These are phyloP conservation scores for Sarocladium oryzae DNA, from an alignment of 2,329 filamentous ascomycete species.

Conservation along the genomic window DNA sequence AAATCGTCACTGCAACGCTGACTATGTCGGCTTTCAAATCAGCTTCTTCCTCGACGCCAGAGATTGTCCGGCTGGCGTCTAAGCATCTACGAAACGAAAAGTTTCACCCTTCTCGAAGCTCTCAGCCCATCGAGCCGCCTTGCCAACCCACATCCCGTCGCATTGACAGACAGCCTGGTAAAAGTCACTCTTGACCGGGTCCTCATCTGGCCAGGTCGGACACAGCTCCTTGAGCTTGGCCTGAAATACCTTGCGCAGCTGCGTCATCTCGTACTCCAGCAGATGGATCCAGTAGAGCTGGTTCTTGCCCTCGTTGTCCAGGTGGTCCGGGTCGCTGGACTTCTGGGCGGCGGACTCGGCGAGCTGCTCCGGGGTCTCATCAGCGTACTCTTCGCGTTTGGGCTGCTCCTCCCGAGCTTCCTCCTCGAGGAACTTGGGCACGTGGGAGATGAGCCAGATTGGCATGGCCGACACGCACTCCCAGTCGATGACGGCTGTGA, in stretches of 20 bases:
- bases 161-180: slow-evolving; percentile 14
- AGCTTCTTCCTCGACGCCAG: too few species aligned
- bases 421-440: slow-evolving; percentile 28
- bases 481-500: slow-evolving; percentile 36
- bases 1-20: too few species aligned
- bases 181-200: slow-evolving; percentile 26
- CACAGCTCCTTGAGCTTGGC: slow-evolving; percentile 23
- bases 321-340: slow-evolving; percentile 12
- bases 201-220: slow-evolving; percentile 25
- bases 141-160: slow-evolving; percentile 11
- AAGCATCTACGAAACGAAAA: slow-evolving; percentile 10
- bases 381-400: slow-evolving; percentile 21
- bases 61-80: too few species aligned
- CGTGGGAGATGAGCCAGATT: slow-evolving; percentile 26
- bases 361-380: slow-evolving; percentile 18
- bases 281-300: slow-evolving; percentile 33
- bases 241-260: slow-evolving; percentile 24
- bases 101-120: slow-evolving; percentile 11
- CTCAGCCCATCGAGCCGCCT: slow-evolving; percentile 11
- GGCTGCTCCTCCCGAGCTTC: slow-evolving; percentile 24
- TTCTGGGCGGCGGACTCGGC: neutral
- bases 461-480: slow-evolving; percentile 35
- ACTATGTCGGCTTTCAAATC: too few species aligned
- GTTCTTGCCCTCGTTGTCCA: slow-evolving; percentile 33
- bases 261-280: slow-evolving; percentile 33